Evolutionary conservation across 2,329 filamentous ascomycete species (phyloP).

Genomic region (Ophiocordyceps camponoti-floridani): DNA sequence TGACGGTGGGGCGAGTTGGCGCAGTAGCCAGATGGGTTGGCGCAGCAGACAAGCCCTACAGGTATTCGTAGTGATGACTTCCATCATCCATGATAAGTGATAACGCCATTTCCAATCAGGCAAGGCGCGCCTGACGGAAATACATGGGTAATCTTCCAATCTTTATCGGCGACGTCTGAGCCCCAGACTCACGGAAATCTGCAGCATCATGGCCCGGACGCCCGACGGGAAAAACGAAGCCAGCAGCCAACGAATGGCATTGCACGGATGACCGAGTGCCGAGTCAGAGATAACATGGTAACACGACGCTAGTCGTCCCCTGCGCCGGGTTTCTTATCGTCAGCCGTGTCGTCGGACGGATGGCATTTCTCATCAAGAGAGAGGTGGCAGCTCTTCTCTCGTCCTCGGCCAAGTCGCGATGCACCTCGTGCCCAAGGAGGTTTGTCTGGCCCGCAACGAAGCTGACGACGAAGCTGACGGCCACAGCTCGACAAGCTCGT

Average conservation of each 20-base stretch:
- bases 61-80: too few relatives aligned
- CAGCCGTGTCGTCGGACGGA: not conserved
- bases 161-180: too few relatives aligned
- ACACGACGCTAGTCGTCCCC: not conserved
- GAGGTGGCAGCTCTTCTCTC: not conserved
- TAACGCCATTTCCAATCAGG: too few relatives aligned
- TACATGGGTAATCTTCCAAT: too few relatives aligned
- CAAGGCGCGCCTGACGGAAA: too few relatives aligned
- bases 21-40: too few relatives aligned
- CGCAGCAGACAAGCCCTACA: too few relatives aligned
- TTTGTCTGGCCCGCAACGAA: conserved; percentile 4
- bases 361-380: not conserved
- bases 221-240: not conserved
- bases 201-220: too few relatives aligned
- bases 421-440: conserved; percentile 31
- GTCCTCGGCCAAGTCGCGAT: conserved; percentile 10
- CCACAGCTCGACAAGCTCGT: conserved; percentile 83
- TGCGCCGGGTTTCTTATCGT: not conserved
- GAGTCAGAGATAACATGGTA: not conserved
- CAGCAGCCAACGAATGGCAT: not conserved
- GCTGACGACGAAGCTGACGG: not conserved
- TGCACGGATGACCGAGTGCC: not conserved
- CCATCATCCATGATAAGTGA: too few relatives aligned
- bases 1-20: too few relatives aligned
- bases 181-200: too few relatives aligned